These are phyloP conservation scores for Melocanna baccifera DNA, from an alignment of 176 grass and related monocot species.

Conservation along the genomic window DNA sequence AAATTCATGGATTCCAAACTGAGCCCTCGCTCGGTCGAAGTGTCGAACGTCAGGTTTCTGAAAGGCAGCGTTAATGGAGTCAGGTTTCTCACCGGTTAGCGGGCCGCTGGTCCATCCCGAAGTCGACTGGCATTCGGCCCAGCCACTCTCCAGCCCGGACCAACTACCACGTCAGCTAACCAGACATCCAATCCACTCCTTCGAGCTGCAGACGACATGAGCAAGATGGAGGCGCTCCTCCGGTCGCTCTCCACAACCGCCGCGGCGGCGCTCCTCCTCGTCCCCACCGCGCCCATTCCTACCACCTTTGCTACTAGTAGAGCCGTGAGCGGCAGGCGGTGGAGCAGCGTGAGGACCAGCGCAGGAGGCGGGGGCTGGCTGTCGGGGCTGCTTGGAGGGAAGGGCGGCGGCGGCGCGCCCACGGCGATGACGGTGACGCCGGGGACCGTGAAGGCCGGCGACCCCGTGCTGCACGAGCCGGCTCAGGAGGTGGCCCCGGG, in stretches of 20 bases:
- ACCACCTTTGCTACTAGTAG: background rate
- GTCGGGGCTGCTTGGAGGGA: slow-evolving; percentile 42
- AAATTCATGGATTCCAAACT: too few relatives aligned
- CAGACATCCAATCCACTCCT: background rate
- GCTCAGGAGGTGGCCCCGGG: slow-evolving; percentile 38
- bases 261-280: background rate
- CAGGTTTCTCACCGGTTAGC: too few relatives aligned
- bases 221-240: slow-evolving; percentile 37
- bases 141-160: background rate
- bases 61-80: too few relatives aligned
- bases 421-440: slow-evolving; percentile 46
- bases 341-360: slow-evolving; percentile 27
- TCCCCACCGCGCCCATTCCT: background rate
- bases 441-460: slow-evolving; percentile 77
- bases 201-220: background rate
- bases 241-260: slow-evolving; percentile 9
- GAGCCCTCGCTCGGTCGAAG: too few relatives aligned
- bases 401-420: slow-evolving; percentile 25
- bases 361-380: slow-evolving; percentile 47
- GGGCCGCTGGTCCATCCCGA: too few relatives aligned
- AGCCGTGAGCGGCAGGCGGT: background rate
- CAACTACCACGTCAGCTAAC: background rate
- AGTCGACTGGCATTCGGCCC: background rate
- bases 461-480: slow-evolving; percentile 86
- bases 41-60: too few relatives aligned